phyloP scores from a whole-genome alignment of 495 filamentous ascomycete genomes.

The Terfezia claveryi region DNA sequence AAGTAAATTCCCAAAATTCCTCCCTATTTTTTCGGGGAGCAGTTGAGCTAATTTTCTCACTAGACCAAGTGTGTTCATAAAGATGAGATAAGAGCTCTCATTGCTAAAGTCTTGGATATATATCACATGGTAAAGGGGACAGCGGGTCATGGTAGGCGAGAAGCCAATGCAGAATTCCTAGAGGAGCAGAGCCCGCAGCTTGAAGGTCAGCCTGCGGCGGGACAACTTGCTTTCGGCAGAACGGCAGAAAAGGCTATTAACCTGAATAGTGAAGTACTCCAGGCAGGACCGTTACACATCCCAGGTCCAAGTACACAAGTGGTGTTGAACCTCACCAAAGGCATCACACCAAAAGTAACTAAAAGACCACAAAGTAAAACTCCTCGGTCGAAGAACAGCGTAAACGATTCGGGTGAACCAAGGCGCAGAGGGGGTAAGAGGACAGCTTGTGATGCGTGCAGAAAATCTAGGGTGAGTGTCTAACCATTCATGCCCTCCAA shows the following conservation, averaged over 20 bases:
- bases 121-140: neutral
- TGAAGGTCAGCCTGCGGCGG: no score
- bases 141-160: neutral
- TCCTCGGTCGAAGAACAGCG: no score
- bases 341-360: no score
- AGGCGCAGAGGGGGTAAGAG: neutral
- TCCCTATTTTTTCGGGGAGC: no score
- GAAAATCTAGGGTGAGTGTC: neutral
- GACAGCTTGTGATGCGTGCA: neutral
- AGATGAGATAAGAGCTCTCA: neutral
- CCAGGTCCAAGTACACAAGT: no score
- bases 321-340: no score
- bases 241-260: no score
- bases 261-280: no score
- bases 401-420: neutral
- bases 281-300: no score
- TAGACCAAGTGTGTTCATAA: neutral
- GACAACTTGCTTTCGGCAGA: no score
- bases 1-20: neutral
- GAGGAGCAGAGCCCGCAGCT: neutral
- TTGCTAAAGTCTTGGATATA: neutral
- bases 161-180: neutral
- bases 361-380: no score
- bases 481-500: no score
- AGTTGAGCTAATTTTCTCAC: neutral